Evolutionary conservation across 148 eudicot genomes (phyloP), one percentile per base, ranked within the genome.

Genomic region (Arbutus unedo): DNA sequence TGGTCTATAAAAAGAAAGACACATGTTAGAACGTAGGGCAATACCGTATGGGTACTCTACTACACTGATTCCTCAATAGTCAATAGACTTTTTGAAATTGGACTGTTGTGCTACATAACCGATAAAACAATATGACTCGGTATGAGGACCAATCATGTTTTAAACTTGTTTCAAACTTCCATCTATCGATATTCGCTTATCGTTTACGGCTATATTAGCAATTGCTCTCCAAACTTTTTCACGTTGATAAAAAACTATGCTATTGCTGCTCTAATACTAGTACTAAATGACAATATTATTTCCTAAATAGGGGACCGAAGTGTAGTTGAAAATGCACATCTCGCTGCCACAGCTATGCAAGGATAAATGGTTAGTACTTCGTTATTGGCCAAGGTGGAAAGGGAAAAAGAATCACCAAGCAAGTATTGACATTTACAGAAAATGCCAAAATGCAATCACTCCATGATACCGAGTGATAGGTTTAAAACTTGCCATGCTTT

Each of bases 141-240:
- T 13, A 15, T 18, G 38, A 25, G 18, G 10, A 14, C 59, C 41
- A 51, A 21, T 23, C 45, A 21, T 16, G 3, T 76, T 50, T 11
- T 4, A 50, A 76, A 76, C 78, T 51, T 76, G 59, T 51, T 50
- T 76, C 53, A 45, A 43, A 23, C 44, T 53, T 76, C 59, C 79
- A 76, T 31, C 60, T 76, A 53, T 55, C 25, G 41, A 11, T 53
- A 23, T 41, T 53, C 62, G 23, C 79, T 76, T 13, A 2, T 75
- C 21, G 43, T 6, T 31, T 25, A n/a, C 10, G 25, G n/a, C 21
- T 14, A 23, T 51, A 16, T 49, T 15, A 51, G 79, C n/a, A 15
- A 15, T 43, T 51, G 53, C 21, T 23, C 14, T n/a, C 5, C 8
- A 25, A 14, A 51, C 18, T 23, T 5, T 5, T 8, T 53, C 44